Conservation (phyloP, 495 filamentous ascomycete genomes). For the Bathelium albidoporum region DNA sequence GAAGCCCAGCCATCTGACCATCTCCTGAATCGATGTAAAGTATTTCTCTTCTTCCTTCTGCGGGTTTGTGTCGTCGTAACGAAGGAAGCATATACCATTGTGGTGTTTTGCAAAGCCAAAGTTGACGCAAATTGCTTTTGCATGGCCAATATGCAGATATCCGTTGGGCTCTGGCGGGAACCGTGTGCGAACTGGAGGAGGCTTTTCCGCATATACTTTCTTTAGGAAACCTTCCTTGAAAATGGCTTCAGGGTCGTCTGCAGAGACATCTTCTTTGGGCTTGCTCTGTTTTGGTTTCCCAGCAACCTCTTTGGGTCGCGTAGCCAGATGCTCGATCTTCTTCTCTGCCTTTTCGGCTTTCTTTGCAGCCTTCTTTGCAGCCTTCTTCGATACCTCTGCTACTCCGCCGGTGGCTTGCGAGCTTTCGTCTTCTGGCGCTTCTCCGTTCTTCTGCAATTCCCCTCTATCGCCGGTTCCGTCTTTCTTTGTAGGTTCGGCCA, state of each 20-base stretch:
- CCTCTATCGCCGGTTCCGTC: neutral
- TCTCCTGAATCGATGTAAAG: slow-evolving; percentile 34
- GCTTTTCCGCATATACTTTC: slow-evolving; percentile 68
- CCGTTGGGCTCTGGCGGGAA: slow-evolving; percentile 90
- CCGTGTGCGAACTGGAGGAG: slow-evolving; percentile 60
- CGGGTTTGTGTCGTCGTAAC: slow-evolving; percentile 39
- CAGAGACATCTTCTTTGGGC: slow-evolving; percentile 31
- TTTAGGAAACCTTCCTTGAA: slow-evolving; percentile 80
- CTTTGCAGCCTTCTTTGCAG: slow-evolving; percentile 20
- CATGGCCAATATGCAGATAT: slow-evolving; percentile 81
- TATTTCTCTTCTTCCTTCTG: slow-evolving; percentile 36
- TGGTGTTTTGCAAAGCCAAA: slow-evolving; percentile 89
- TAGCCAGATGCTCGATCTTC: slow-evolving; percentile 20
- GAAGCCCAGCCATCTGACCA: slow-evolving; percentile 38
- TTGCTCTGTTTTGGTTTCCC: neutral
- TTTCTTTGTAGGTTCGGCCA: neutral
- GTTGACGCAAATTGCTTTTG: slow-evolving; percentile 94
- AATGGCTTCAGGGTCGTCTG: slow-evolving; percentile 57
- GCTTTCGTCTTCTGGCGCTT: neutral
- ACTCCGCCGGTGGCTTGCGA: slow-evolving; percentile 22
- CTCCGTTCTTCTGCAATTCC: neutral
- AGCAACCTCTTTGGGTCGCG: slow-evolving; percentile 2
- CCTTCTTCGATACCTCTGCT: slow-evolving; percentile 22
- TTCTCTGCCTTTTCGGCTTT: slow-evolving; percentile 24
- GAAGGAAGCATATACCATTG: slow-evolving; percentile 55